Evolutionary conservation across 2,329 filamentous ascomycete species (phyloP).

Genomic region (Talaromyces marneffei): DNA sequence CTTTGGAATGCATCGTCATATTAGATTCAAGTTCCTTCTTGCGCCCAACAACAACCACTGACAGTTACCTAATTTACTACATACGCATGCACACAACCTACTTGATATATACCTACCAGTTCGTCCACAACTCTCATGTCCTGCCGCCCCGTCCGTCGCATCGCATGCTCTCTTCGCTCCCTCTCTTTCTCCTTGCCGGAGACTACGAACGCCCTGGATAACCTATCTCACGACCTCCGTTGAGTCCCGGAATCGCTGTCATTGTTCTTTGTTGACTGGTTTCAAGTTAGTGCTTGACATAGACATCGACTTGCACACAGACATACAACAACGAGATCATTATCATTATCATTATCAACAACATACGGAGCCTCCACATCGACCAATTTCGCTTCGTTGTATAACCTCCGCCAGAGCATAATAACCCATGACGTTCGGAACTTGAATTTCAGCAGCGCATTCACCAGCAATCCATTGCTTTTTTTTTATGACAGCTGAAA

Average conservation of each 20-base stretch:
- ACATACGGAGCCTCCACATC: not conserved
- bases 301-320: not conserved
- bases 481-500: not conserved
- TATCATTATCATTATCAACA: not conserved
- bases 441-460: not conserved
- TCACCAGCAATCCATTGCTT: not conserved
- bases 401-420: not conserved
- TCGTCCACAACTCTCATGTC: not conserved
- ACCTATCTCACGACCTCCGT: not conserved
- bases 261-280: not conserved
- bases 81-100: not conserved
- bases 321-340: not conserved
- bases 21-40: not conserved
- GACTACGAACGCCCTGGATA: not conserved
- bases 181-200: not conserved
- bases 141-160: not conserved
- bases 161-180: not conserved
- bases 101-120: not conserved
- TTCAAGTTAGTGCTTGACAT: not conserved
- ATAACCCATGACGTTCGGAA: not conserved
- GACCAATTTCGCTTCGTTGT: not conserved
- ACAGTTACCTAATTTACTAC: not conserved
- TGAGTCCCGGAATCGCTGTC: not conserved
- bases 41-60: not conserved
- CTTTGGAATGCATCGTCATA: not conserved